Base-by-base conservation (phyloP, 306 rosid species). In the Trifolium pratense region DNA sequence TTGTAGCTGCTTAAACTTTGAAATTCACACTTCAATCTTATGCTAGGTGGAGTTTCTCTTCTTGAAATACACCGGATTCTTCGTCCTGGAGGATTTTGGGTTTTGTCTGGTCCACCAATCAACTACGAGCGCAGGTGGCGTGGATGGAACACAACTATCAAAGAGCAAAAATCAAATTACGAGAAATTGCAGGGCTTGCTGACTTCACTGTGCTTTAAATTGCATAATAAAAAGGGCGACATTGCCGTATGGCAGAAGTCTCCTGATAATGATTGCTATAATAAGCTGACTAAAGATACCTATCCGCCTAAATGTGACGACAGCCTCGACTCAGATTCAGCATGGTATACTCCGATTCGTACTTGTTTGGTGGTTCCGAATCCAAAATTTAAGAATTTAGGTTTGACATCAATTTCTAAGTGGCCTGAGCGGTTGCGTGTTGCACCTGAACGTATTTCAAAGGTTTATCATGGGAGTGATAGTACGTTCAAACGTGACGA, bases 31-130 rank as follows among this genome's bases (percentile, higher is more conserved):
- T 29, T 39, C 13, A 15, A 59, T 29, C 2, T 59, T 59, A 29
- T 59, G 15, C 74, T 85, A 89, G 97, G 99, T 53, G 99, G 99
- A 34, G 74, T 87, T 55, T 90, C 90, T 88, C 91, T 95, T 46
- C 88, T 88, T 51, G 99, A 95, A 86, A 65, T 91, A 42, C 96
- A 91, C 64, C 92, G 99, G 39, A 91, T 95, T 61, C 88, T 95
- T 69, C 99, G 99, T 42, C 99, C 99, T 0, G 99, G 99, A 74
- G 99, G 99, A 39, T 91, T 91, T 79, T 95, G 99, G 99, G 88
- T 91, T 58, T 79, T 95, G 53, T 95, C 99, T 23, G 99, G 99
- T 51, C 99, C 99, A 23, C 99, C 99, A 11, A 91, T 95, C 65
- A 91, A 94, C 87, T 94, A 91, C 3, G 55, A 94, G 84, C 76